These are phyloP conservation scores for Coemansia brasiliensis DNA, from an alignment of 192 early-diverging fungal species.

Conservation along the genomic window DNA sequence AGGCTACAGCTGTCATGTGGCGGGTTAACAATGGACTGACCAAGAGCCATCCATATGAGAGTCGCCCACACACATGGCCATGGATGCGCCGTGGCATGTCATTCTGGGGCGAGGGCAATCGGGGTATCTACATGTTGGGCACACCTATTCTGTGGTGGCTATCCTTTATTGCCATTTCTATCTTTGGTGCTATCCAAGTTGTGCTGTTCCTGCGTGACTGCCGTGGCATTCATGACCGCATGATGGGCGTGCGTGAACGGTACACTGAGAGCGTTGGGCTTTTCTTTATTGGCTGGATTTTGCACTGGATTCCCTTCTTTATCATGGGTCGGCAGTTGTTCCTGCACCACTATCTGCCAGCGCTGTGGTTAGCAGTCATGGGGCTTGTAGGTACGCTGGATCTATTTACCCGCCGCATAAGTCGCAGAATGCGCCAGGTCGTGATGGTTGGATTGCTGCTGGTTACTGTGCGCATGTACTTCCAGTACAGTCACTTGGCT, in stretches of 20 bases:
- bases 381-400: slow-evolving; percentile 72
- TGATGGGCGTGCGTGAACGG: slow-evolving; percentile 43
- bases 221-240: slow-evolving; percentile 51
- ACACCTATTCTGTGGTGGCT: slow-evolving; percentile 87
- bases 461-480: slow-evolving; percentile 61
- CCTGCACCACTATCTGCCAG: slow-evolving; percentile 93
- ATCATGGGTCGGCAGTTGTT: slow-evolving; percentile 89
- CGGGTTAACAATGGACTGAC: slow-evolving; percentile 83
- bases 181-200: slow-evolving; percentile 61
- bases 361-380: slow-evolving; percentile 85
- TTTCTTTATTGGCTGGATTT: slow-evolving; percentile 71
- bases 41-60: slow-evolving; percentile 91
- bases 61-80: slow-evolving; percentile 85
- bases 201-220: slow-evolving; percentile 60
- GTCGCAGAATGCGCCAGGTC: slow-evolving; percentile 56
- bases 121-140: slow-evolving; percentile 88
- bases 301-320: slow-evolving; percentile 89
- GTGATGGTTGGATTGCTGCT: slow-evolving; percentile 57
- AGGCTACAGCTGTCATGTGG: slow-evolving; percentile 88
- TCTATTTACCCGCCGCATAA: slow-evolving; percentile 64
- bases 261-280: slow-evolving; percentile 66
- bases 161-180: slow-evolving; percentile 58
- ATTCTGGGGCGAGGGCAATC: slow-evolving; percentile 72
- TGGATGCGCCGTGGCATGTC: slow-evolving; percentile 83
- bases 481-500: slow-evolving; percentile 76